Evolutionary conservation across 2,329 filamentous ascomycete species (phyloP).

Genomic region (Rhexocercosporidium sp.): DNA sequence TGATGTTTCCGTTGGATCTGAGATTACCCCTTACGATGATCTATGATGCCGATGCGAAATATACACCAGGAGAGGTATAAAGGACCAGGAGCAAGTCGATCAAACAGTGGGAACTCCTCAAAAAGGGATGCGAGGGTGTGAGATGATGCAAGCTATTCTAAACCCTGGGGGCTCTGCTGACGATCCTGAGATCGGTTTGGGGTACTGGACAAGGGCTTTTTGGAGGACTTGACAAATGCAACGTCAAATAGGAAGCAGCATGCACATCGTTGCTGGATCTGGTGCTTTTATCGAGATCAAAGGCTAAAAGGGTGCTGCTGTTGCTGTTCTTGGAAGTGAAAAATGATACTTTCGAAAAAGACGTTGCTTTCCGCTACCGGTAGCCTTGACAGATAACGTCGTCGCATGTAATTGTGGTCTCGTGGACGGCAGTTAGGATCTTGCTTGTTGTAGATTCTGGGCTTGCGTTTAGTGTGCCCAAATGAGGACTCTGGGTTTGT

Average conservation of each 20-base stretch:
- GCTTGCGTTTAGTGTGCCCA: neutral
- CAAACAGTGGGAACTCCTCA: neutral
- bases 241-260: neutral
- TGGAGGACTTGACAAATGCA: neutral
- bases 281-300: neutral
- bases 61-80: constrained; percentile 4
- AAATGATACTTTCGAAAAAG: neutral
- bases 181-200: neutral
- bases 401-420: neutral
- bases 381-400: constrained; percentile 5
- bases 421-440: constrained; percentile 1
- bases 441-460: neutral
- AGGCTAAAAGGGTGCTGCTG: neutral
- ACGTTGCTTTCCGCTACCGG: neutral
- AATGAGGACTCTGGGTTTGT: neutral
- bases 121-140: neutral
- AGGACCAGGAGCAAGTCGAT: neutral
- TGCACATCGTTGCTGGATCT: constrained; percentile 1
- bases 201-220: neutral
- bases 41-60: constrained; percentile 4
- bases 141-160: neutral
- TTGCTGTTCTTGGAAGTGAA: neutral
- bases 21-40: neutral
- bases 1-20: constrained; percentile 9
- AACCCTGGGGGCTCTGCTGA: neutral